Evolutionary conservation across 108 stramenopile species (phyloP).

Genomic region (Cyclostephanos tholiformis): DNA sequence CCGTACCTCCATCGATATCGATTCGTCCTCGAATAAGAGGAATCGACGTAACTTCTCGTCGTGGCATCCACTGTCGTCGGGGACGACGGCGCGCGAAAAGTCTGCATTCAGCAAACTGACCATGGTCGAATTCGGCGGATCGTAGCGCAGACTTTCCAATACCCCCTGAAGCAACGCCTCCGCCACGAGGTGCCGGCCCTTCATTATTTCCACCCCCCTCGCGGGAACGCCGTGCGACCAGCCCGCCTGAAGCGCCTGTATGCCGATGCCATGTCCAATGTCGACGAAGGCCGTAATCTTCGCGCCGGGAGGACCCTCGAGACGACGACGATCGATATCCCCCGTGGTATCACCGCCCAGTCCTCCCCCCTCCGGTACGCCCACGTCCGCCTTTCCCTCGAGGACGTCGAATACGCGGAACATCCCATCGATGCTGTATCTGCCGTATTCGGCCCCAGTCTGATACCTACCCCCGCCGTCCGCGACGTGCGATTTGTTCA

Average conservation of each 20-base stretch:
- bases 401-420: slow-evolving; percentile 21
- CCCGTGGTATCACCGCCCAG: neutral
- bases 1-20: slow-evolving; percentile 8
- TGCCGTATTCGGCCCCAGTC: slow-evolving; percentile 28
- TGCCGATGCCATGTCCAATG: slow-evolving; percentile 36
- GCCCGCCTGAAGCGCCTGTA: slow-evolving; percentile 29
- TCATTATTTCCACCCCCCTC: slow-evolving; percentile 29
- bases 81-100: slow-evolving; percentile 16
- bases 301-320: neutral
- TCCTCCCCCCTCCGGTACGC: neutral
- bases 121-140: slow-evolving; percentile 14
- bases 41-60: slow-evolving; percentile 14
- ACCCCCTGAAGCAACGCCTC: neutral
- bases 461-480: slow-evolving; percentile 15
- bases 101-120: slow-evolving; percentile 9
- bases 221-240: slow-evolving; percentile 14
- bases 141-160: slow-evolving; percentile 1
- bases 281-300: slow-evolving; percentile 28
- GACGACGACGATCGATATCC: neutral
- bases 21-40: slow-evolving; percentile 20
- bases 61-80: neutral
- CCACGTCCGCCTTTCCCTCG: slow-evolving; percentile 14
- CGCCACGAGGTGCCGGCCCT: slow-evolving; percentile 19
- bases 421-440: slow-evolving; percentile 19
- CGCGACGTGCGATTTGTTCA: neutral